phyloP scores from a whole-genome alignment of 257 asterid genomes.

The Solanum verrucosum region DNA sequence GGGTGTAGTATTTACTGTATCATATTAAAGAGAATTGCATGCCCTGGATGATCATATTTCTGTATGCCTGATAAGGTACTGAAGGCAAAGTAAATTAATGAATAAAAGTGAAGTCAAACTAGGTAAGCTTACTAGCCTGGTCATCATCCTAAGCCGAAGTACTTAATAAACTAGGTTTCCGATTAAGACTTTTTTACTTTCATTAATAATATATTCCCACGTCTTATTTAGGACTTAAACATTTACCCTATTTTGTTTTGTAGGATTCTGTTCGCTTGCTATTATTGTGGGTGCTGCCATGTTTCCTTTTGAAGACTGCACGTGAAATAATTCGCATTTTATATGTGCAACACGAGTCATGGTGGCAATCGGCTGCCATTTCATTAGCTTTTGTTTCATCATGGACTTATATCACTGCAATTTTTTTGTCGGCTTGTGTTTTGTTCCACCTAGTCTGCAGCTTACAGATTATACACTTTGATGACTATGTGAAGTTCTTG shows the following conservation, averaged over 20 bases:
- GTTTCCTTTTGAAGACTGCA: conserved; percentile 49
- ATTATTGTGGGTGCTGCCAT: conserved; percentile 48
- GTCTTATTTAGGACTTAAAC: not conserved
- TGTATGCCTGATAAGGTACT: not conserved
- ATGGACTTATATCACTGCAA: conserved; percentile 47
- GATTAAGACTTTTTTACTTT: not conserved
- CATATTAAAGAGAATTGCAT: not conserved
- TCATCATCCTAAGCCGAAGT: not conserved
- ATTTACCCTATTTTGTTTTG: conserved; percentile 5
- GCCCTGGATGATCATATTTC: not conserved
- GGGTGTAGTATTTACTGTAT: not conserved
- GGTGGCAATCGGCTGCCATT: conserved; percentile 58
- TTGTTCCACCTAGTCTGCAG: conserved; percentile 67
- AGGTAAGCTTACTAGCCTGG: not conserved
- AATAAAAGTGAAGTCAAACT: not conserved
- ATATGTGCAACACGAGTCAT: conserved; percentile 47
- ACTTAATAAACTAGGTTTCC: not conserved
- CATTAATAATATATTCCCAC: not conserved
- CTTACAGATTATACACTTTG: conserved; percentile 77
- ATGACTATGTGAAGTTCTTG: conserved; percentile 67
- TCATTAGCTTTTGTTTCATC: conserved; percentile 44
- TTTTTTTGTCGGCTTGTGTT: conserved; percentile 48
- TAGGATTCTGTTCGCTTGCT: conserved; percentile 62
- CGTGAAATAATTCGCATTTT: conserved; percentile 58
- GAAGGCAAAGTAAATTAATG: not conserved